These are phyloP conservation scores for Deinandra increscens DNA, from an alignment of 129 eudicot species.

Conservation along the genomic window DNA sequence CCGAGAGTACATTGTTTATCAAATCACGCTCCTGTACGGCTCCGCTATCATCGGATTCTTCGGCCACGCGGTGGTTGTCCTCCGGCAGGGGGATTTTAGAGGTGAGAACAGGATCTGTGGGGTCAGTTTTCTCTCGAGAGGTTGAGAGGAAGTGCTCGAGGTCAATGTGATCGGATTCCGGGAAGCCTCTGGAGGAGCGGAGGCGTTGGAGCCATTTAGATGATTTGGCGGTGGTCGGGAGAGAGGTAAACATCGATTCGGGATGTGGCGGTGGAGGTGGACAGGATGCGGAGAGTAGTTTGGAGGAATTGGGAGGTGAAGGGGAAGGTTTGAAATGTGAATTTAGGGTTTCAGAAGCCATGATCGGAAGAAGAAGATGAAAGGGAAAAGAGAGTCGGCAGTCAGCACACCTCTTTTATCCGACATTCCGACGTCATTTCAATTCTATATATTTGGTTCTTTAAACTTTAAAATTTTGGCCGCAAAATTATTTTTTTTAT, in stretches of 20 bases:
- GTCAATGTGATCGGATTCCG: constrained; percentile 6
- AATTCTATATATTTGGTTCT: too few species aligned
- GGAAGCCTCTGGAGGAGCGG: constrained; percentile 19
- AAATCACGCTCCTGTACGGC: neutral
- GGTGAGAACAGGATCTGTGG: neutral
- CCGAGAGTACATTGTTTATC: constrained; percentile 13
- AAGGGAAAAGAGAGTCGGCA: neutral
- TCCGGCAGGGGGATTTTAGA: neutral
- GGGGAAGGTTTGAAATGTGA: neutral
- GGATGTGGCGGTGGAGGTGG: neutral
- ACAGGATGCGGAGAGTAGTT: neutral
- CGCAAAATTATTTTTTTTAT: too few species aligned
- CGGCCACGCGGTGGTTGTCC: neutral
- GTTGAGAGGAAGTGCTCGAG: constrained; percentile 18
- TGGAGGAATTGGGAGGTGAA: neutral
- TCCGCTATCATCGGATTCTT: neutral
- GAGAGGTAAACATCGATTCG: neutral
- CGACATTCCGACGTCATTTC: too few species aligned
- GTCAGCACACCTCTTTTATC: neutral
- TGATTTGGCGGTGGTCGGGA: neutral
- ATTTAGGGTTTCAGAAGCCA: constrained; percentile 18
- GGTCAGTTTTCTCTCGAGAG: neutral
- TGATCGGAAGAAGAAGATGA: neutral
- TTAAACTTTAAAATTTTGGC: too few species aligned
- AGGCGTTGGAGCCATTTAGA: constrained; percentile 23